phyloP scores from a whole-genome alignment of 805 yeast genomes.

The Naumovozyma dairenensis region DNA sequence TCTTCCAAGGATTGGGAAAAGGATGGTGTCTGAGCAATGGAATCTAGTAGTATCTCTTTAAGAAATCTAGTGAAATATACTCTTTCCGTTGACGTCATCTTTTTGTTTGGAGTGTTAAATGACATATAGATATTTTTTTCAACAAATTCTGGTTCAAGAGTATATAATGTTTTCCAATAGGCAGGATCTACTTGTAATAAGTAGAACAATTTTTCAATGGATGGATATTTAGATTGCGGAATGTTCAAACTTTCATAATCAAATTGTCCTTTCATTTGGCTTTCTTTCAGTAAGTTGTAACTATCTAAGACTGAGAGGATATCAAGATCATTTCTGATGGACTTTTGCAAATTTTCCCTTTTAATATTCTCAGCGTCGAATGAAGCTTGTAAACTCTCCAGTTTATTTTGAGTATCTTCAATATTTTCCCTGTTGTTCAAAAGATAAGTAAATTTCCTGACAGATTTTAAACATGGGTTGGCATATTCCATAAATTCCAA shows the following conservation, averaged over 20 bases:
- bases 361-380: constrained; percentile 60
- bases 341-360: constrained; percentile 64
- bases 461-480: constrained; percentile 70
- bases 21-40: constrained; percentile 25
- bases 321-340: constrained; percentile 65
- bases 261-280: constrained; percentile 2
- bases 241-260: constrained; percentile 2
- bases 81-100: constrained; percentile 50
- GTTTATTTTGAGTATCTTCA: constrained; percentile 60
- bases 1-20: constrained; percentile 21
- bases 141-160: constrained; percentile 25
- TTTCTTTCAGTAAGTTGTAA: constrained; percentile 43
- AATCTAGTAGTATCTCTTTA: constrained; percentile 36
- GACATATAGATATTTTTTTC: constrained; percentile 22
- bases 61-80: constrained; percentile 52
- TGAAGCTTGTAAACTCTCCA: constrained; percentile 56
- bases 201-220: constrained; percentile 69
- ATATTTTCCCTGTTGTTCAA: constrained; percentile 66
- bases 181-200: constrained; percentile 74
- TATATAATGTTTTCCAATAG: constrained; percentile 53
- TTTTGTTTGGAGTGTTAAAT: constrained; percentile 23
- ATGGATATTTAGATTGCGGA: constrained; percentile 14
- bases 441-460: constrained; percentile 66
- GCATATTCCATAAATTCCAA: constrained; percentile 54
- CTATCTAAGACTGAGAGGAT: constrained; percentile 70